Evolutionary conservation across 129 eudicot genomes (phyloP).

Genomic region (Flaveria brownii): DNA sequence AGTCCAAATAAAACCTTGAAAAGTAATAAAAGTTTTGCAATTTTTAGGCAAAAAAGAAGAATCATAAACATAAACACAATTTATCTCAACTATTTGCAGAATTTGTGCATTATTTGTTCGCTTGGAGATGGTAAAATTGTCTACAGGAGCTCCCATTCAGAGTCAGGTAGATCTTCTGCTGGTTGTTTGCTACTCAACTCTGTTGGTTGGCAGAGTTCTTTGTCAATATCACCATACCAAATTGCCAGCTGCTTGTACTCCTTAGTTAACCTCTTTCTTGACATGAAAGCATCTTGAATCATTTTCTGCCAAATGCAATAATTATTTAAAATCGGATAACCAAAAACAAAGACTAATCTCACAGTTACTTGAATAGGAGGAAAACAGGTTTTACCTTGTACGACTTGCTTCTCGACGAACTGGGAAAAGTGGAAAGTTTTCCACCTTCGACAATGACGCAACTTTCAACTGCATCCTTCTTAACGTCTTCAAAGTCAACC

Average conservation of each 20-base stretch:
- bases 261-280: constrained; percentile 54
- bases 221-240: constrained; percentile 53
- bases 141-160: constrained; percentile 69
- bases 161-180: constrained; percentile 29
- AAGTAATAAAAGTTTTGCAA: neutral
- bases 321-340: neutral
- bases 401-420: constrained; percentile 45
- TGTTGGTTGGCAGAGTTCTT: constrained; percentile 27
- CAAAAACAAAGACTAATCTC: neutral
- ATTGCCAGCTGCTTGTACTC: constrained; percentile 61
- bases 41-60: constrained; percentile 3
- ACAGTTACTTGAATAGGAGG: neutral
- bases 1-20: constrained; percentile 8
- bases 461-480: constrained; percentile 43
- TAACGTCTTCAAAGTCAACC: constrained; percentile 32
- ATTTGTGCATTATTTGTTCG: neutral
- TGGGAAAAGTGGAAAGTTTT: constrained; percentile 12
- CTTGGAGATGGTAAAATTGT: constrained; percentile 5
- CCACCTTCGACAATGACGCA: constrained; percentile 31
- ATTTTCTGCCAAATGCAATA: constrained; percentile 45
- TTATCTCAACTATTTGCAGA: constrained; percentile 38
- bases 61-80: constrained; percentile 21
- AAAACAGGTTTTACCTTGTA: constrained; percentile 55
- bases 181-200: constrained; percentile 10
- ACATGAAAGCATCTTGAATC: constrained; percentile 53